Evolutionary conservation across 2,329 filamentous ascomycete species (phyloP), one percentile per base, ranked within the genome.

Genomic region (Colletotrichum tofieldiae): DNA sequence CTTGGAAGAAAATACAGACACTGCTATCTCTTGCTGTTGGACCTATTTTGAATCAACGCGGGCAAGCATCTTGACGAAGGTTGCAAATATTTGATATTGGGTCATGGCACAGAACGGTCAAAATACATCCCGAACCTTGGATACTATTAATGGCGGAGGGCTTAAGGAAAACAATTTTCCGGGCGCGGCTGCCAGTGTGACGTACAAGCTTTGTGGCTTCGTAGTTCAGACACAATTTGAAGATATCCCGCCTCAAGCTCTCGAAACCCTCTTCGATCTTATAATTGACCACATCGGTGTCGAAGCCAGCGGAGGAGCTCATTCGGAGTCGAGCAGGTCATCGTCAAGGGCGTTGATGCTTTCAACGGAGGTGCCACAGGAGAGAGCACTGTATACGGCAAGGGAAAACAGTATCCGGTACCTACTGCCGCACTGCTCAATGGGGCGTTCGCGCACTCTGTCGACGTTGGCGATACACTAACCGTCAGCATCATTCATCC

Each of bases 401-500:
- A 79, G 61, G 80, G 79, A 43, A 75, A 75, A 16, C 69, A 67
- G 11, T 81, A 79, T 72, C 77, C 81, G 1, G 80, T 79, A 2
- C 82, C 83, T 29, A 83, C 82, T 59, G 83, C 83, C 2, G 82
- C 79, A 1, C 76, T 85, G 14, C 73, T 85, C 29, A 85, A 85
- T 65, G 83, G 81, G 5, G 78, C 82, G 1, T 80, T 85, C 45
- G 81, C 81, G 11, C 84, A 86, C 75, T 82, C 81, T 4, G 77
- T 84, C 61, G 84, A 85, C 73, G 85, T 85, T 74, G 84, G 85
- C 75, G 84, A 86, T 74, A 86, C 84, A 2, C 82, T 84, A 68
- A 82, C 82, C 2, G 74, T 78, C 3, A 82, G 82, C 2, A 82
- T 82, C 20, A 75, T 85, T 20, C 84, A 86, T 72, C 79, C 82